Base-by-base conservation (phyloP, 2,329 filamentous ascomycete species). In the Raffaelea albimanens region DNA sequence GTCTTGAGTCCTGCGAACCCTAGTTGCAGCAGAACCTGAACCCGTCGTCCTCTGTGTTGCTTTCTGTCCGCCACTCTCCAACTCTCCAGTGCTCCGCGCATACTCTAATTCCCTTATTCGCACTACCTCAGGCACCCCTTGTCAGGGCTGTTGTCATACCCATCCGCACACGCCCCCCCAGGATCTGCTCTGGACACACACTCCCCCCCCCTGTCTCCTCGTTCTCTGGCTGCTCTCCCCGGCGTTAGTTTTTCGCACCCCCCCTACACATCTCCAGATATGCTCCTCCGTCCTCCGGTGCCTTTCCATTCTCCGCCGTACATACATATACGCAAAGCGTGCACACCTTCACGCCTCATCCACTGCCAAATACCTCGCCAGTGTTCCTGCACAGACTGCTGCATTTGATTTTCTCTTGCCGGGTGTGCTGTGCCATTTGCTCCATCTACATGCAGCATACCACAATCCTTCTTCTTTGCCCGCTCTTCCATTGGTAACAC, bases 261-360 rank as follows among this genome's bases (percentile, higher is more conserved):
- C 41, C 34, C 25, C 23, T 19, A 16, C 31, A 34, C 21, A 43
- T 43, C 42, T 22, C 8, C 42, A 20, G 25, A 43, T 21, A 34
- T 33, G n/a, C 21, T 34, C n/a, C n/a, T n/a, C 42, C 16, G 8
- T 43, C 29, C 19, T 43, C 13, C n/a, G 22, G 39, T 19, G 20
- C 19, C 14, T 43, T 47, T 34, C 19, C 43, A 33, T 40, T n/a
- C n/a, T n/a, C n/a, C 45, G 33, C 38, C 21, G 33, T 46, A 40
- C 44, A 45, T 45, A 50, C 45, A 45, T 48, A 48, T 47, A 48
- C 48, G 42, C 43, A 45, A 33, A 48, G 23, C 33, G 38, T 45
- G 29, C 40, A 44, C 29, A 25, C 40, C 39, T 42, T 14, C 40
- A 20, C 21, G 21, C 40, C 40, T 22, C n/a, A 19, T 25, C 38